Percentiles rank a stretch among this genome's conserved stretches.
phyloP scores from a whole-genome alignment of 768 basidiomycete species.

The Termitomyces bulborhizus region DNA sequence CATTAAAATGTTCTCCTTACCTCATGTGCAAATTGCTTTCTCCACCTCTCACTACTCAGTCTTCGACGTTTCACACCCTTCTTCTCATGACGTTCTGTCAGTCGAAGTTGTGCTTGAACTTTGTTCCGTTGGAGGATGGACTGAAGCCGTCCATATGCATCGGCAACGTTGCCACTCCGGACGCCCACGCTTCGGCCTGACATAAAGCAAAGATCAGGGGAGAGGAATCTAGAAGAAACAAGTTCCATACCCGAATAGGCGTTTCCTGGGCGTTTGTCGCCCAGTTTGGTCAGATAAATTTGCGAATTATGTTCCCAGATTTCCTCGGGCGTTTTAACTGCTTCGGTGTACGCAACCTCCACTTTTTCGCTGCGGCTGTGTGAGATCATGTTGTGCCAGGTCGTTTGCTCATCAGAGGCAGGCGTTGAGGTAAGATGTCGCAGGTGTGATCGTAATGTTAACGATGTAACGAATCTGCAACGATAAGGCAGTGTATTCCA shows the following conservation, averaged over 20 bases:
- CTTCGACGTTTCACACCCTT: conserved; percentile 74
- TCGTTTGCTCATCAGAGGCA: background rate
- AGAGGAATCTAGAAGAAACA: background rate
- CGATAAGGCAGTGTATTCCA: conserved; percentile 1
- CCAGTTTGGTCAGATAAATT: conserved; percentile 14
- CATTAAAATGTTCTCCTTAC: conserved; percentile 31
- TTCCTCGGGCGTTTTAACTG: conserved; percentile 18
- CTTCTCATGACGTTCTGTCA: conserved; percentile 69
- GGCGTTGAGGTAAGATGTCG: background rate
- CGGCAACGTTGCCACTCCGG: conserved; percentile 31
- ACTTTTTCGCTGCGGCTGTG: background rate
- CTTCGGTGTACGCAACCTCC: accelerated
- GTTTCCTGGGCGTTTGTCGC: conserved; percentile 30
- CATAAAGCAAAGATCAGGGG: background rate
- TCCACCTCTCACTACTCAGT: conserved; percentile 71
- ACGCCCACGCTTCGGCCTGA: conserved; percentile 61
- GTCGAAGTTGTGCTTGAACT: conserved; percentile 43
- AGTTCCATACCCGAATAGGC: conserved; percentile 43
- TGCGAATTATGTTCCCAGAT: conserved; percentile 32
- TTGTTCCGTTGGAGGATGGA: conserved; percentile 47
- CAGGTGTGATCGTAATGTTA: conserved; percentile 2
- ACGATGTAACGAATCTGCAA: background rate
- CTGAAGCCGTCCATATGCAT: conserved; percentile 45
- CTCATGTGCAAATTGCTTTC: conserved; percentile 74
- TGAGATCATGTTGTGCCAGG: background rate